Base-by-base conservation (phyloP, 371 early-diverging fungal species). In the Mucor circinelloides region DNA sequence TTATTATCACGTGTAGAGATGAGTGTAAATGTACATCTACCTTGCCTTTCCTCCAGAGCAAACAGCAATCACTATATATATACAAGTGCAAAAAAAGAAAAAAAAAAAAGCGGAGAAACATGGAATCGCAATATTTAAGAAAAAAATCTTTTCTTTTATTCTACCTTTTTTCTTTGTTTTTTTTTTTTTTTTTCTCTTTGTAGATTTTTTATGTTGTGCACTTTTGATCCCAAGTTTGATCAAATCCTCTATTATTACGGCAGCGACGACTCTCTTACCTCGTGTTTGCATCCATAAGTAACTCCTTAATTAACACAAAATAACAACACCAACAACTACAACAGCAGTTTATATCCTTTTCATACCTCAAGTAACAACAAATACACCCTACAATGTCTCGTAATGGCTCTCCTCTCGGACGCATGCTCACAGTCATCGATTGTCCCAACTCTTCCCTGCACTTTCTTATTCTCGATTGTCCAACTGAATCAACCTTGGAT, bases 401-500 rank as follows among this genome's bases (percentile, higher is more conserved):
- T 64, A 70, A 74, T 62, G 64, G 70, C 23, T 74, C 74, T 52
- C 74, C 74, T 57, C 67, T 74, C 58, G 74, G 74, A 60, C 64
- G 74, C 40, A 74, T 74, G 74, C 62, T 74, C 31, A 69, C 74
- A 48, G 70, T 70, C 23, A 70, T 74, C 31, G 74, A 74, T 52
- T 67, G 61, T 58, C 74, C 74, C 8, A 57, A 57, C 30, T 73
- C 79, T 8, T 64, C 76, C 2, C 64, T 94, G 50, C 90, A 93
- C 21, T 96, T 94, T 75, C 82, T 97, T 38, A 93, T 97, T 63
- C 88, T 95, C 68, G 97, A 96, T 77, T 92, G 94, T 55, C 98
- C 98, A 3, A 92, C 96, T 15, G 92, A 94, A 73, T 82, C 89
- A 65, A 95, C 91, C 8, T 73, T 96, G 42, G 87, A 87, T 17